Evolutionary conservation across 78 protist species (phyloP), one percentile per base, ranked within the genome.

Genomic region (Diacronema lutheri): DNA sequence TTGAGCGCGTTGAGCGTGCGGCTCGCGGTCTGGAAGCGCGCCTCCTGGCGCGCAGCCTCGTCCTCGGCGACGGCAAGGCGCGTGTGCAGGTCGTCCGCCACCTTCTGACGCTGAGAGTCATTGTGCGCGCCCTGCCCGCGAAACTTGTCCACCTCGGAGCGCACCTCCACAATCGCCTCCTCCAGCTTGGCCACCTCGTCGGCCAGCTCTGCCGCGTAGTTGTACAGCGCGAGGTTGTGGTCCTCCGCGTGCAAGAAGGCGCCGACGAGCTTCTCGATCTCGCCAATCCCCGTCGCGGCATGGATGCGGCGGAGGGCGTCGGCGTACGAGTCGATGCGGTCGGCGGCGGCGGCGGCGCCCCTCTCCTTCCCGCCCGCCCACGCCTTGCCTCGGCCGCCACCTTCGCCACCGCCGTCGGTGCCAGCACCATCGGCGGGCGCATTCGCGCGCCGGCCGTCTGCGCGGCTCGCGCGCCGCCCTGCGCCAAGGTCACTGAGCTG

Each of bases 201-300:
- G 69, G 84, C 73, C 80, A 93, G 95, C 71, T 89, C 93, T 86
- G 89, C 90, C 77, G 90, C 92, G 40, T 79, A 90, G 85, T 87
- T 89, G 87, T 88, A 93, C 37, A 88, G 86, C 57, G 92, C 84
- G 72, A 90, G 88, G 84, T 93, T 93, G 35, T 69, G 86, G 26
- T 93, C 97, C 89, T 95, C 97, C 11, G 86, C 71, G 1, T 87
- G 83, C 44, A 85, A 61, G 86, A 91, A 92, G 25, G 77, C 31
- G 37, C 46, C 14, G 41, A 91, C 94, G 37, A 95, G 86, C 76
- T 84, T 92, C 56, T 82, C 94, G 46, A 93, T 86, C 64, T 86
- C 88, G 16, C 50, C 0, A 46, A 92, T 90, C 60, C 91, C 93
- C 10, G 97, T 95, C 33, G 95, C 94, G 19, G 31, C 87, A 71